Evolutionary conservation across 1,139 yeast genomes (phyloP).

Genomic region (Suhomyces wounanorum): DNA sequence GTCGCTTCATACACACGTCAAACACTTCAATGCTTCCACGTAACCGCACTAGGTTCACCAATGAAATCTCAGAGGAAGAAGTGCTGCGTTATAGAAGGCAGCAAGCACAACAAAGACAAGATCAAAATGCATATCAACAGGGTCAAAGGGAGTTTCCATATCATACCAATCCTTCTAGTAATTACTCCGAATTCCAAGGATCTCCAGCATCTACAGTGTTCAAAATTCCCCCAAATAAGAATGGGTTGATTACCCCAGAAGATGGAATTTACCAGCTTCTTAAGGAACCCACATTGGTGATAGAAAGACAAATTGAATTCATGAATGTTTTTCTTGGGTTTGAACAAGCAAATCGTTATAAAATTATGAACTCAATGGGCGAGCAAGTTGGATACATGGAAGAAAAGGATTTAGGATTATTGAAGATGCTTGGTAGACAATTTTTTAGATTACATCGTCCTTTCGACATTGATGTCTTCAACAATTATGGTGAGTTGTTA

Average conservation of each 20-base stretch:
- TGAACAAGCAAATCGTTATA: slow-evolving; percentile 86
- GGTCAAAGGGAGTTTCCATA: slow-evolving; percentile 30
- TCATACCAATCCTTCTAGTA: slow-evolving; percentile 31
- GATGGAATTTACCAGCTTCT: slow-evolving; percentile 62
- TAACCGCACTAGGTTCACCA: slow-evolving; percentile 29
- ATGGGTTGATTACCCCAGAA: slow-evolving; percentile 50
- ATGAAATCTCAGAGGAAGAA: slow-evolving; percentile 44
- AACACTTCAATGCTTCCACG: slow-evolving; percentile 17
- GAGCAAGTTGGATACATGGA: slow-evolving; percentile 76
- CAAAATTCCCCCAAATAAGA: slow-evolving; percentile 40
- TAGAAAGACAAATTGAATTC: slow-evolving; percentile 85
- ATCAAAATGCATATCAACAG: slow-evolving; percentile 15
- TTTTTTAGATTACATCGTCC: slow-evolving; percentile 83
- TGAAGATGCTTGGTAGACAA: slow-evolving; percentile 75
- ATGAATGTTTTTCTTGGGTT: slow-evolving; percentile 86
- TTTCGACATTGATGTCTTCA: slow-evolving; percentile 78
- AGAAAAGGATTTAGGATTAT: slow-evolving; percentile 74
- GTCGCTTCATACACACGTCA: slow-evolving; percentile 4
- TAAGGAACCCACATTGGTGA: slow-evolving; percentile 77
- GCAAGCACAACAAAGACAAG: slow-evolving; percentile 18
- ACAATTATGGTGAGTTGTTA: slow-evolving; percentile 65
- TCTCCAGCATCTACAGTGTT: slow-evolving; percentile 35
- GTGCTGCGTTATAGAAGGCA: slow-evolving; percentile 25
- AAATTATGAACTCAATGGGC: slow-evolving; percentile 73
- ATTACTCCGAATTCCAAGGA: slow-evolving; percentile 19